Percentiles rank a stretch among this genome's conserved stretches.
phyloP scores from a whole-genome alignment of 2,329 filamentous ascomycete species.

The Orbilia brochopaga region DNA sequence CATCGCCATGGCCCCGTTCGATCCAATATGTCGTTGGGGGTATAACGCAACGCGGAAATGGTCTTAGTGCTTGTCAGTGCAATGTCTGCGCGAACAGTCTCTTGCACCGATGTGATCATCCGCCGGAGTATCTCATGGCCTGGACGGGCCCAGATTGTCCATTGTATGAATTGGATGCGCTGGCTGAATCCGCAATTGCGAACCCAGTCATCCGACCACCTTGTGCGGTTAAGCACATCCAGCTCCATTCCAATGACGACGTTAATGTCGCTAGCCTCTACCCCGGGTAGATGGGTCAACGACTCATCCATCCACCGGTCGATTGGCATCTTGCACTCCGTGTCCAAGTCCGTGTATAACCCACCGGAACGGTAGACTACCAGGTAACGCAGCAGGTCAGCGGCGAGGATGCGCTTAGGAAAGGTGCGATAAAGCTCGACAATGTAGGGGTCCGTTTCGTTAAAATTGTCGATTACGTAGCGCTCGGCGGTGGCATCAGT shows the following conservation, averaged over 20 bases:
- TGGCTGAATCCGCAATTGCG: slow-evolving; percentile 6
- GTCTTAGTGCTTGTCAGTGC: neutral
- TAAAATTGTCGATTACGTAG: slow-evolving; percentile 36
- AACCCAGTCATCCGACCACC: slow-evolving; percentile 34
- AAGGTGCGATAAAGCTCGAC: slow-evolving; percentile 28
- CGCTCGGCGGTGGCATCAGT: slow-evolving; percentile 26
- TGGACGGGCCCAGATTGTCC: slow-evolving; percentile 31
- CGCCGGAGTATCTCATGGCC: slow-evolving; percentile 35
- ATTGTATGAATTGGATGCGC: slow-evolving; percentile 41
- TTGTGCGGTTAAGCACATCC: slow-evolving; percentile 18
- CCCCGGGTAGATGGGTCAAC: neutral
- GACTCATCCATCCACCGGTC: slow-evolving; percentile 23
- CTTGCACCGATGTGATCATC: slow-evolving; percentile 32
- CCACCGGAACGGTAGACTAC: slow-evolving; percentile 36
- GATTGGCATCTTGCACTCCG: slow-evolving; percentile 30
- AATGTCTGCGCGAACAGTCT: slow-evolving; percentile 19
- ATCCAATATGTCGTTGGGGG: slow-evolving; percentile 16
- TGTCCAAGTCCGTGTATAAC: slow-evolving; percentile 43
- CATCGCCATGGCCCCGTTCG: slow-evolving; percentile 28
- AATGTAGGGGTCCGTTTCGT: slow-evolving; percentile 36
- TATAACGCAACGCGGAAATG: slow-evolving; percentile 8
- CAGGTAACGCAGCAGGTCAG: slow-evolving; percentile 36
- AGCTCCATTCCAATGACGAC: slow-evolving; percentile 39
- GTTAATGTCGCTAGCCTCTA: slow-evolving; percentile 17
- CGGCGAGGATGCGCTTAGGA: slow-evolving; percentile 37